Percentiles rank a stretch among this genome's conserved stretches.
Evolutionary conservation across 371 early-diverging fungal genomes (phyloP).

Genomic region (Mortierella sp.): DNA sequence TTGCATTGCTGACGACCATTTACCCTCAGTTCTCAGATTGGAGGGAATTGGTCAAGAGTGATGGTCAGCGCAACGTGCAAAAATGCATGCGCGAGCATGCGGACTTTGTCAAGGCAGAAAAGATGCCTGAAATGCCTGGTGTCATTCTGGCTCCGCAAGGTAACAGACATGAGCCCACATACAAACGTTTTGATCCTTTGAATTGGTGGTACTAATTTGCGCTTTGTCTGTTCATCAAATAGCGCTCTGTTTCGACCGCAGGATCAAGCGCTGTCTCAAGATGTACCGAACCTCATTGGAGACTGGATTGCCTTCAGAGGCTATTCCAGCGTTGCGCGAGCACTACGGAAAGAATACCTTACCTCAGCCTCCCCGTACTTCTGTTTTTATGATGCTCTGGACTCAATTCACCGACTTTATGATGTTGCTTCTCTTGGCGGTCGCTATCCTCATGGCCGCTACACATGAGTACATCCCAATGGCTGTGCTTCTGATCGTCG

Average conservation of each 20-base stretch:
- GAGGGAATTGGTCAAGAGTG: slow-evolving; percentile 85
- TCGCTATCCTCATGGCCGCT: slow-evolving; percentile 82
- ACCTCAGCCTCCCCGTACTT: slow-evolving; percentile 79
- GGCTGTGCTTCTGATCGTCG: slow-evolving; percentile 74
- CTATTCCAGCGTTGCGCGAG: slow-evolving; percentile 65
- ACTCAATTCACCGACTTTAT: slow-evolving; percentile 92
- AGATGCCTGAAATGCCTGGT: slow-evolving; percentile 61
- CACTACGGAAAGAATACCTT: slow-evolving; percentile 89
- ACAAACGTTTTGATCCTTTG: not conserved
- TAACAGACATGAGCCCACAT: slow-evolving; percentile 11
- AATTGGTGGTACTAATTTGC: not conserved
- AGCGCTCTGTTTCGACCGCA: slow-evolving; percentile 90
- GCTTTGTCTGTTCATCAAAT: not conserved
- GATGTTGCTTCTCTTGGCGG: slow-evolving; percentile 83
- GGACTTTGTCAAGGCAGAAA: slow-evolving; percentile 53
- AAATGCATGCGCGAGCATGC: slow-evolving; percentile 64
- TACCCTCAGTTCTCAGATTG: slow-evolving; percentile 86
- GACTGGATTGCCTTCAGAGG: slow-evolving; percentile 71
- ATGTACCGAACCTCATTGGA: slow-evolving; percentile 86
- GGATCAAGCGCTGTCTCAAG: slow-evolving; percentile 72
- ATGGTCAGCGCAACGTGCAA: slow-evolving; percentile 80
- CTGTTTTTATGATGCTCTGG: slow-evolving; percentile 82
- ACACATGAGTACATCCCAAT: slow-evolving; percentile 78
- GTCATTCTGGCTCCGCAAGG: slow-evolving; percentile 67
- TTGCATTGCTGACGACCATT: slow-evolving; percentile 71